A percentile compares a stretch with the other conserved stretches of the same genome.
Evolutionary conservation across 2,329 filamentous ascomycete species (phyloP).

Genomic region (Aspergillus candidus): DNA sequence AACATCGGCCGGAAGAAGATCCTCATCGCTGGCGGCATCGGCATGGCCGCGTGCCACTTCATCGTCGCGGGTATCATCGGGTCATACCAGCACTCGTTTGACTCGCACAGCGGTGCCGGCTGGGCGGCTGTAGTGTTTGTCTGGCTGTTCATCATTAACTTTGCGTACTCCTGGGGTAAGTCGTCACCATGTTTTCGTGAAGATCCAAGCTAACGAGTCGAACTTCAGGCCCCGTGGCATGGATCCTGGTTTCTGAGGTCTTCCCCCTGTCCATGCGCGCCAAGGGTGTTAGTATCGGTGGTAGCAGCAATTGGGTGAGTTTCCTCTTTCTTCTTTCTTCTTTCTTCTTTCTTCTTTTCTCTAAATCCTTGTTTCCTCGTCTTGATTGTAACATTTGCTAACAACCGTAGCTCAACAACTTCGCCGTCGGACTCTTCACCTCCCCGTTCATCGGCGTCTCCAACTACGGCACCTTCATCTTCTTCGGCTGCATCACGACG

Average conservation of each 20-base stretch:
- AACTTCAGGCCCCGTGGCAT: constrained; percentile 52
- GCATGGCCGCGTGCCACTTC: constrained; percentile 65
- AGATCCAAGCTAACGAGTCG: background rate
- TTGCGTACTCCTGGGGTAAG: constrained; percentile 63
- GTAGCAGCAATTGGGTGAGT: constrained; percentile 31
- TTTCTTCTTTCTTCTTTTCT: too few species aligned
- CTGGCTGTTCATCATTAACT: constrained; percentile 69
- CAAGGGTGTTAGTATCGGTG: constrained; percentile 42
- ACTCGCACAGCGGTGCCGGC: constrained; percentile 53
- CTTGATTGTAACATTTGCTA: background rate
- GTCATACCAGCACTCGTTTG: constrained; percentile 55
- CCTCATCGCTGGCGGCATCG: constrained; percentile 52
- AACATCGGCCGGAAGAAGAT: constrained; percentile 36
- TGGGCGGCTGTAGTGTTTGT: constrained; percentile 58
- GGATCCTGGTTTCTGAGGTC: constrained; percentile 69
- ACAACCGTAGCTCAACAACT: constrained; percentile 47
- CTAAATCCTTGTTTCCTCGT: too few species aligned
- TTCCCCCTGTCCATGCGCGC: constrained; percentile 65
- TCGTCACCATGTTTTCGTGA: background rate
- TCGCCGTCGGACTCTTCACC: constrained; percentile 62
- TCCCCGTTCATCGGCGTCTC: constrained; percentile 60
- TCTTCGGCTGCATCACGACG: constrained; percentile 52
- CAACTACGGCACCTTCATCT: constrained; percentile 64
- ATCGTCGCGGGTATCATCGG: constrained; percentile 66
- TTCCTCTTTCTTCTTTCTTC: too few species aligned